These are phyloP conservation scores for Cytidiella melzeri DNA, from an alignment of 768 basidiomycete species.

Conservation along the genomic window DNA sequence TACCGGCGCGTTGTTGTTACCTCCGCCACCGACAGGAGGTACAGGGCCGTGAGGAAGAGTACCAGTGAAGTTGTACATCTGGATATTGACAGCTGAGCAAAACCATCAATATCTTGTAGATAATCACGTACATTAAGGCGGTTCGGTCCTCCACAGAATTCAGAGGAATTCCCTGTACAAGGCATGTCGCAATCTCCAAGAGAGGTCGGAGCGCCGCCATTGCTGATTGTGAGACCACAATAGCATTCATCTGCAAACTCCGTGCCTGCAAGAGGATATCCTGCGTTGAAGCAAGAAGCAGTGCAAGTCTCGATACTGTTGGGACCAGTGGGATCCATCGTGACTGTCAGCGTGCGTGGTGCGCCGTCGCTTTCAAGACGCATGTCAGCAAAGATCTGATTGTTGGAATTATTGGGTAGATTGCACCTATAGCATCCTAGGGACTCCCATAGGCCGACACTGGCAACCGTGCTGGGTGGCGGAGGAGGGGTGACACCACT, in stretches of 20 bases:
- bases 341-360: slow-evolving; percentile 29
- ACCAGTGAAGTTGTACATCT: slow-evolving; percentile 62
- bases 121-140: slow-evolving; percentile 45
- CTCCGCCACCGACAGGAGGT: slow-evolving; percentile 18
- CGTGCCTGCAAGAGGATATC: slow-evolving; percentile 32
- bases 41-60: slow-evolving; percentile 35
- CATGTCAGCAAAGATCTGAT: slow-evolving; percentile 55
- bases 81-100: background rate
- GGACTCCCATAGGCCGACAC: slow-evolving; percentile 57
- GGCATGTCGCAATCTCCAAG: slow-evolving; percentile 60
- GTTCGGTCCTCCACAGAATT: slow-evolving; percentile 72
- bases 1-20: slow-evolving; percentile 19
- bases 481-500: slow-evolving; percentile 53
- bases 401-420: slow-evolving; percentile 40
- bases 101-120: slow-evolving; percentile 3
- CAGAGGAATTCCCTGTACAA: slow-evolving; percentile 54
- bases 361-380: background rate
- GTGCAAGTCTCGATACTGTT: slow-evolving; percentile 56
- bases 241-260: slow-evolving; percentile 35
- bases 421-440: slow-evolving; percentile 71
- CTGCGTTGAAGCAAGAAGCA: slow-evolving; percentile 51
- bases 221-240: slow-evolving; percentile 42
- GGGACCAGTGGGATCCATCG: slow-evolving; percentile 31
- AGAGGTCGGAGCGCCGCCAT: slow-evolving; percentile 40
- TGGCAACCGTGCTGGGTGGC: slow-evolving; percentile 45